phyloP scores from a whole-genome alignment of 768 basidiomycete genomes.

The Boletus sp. region DNA sequence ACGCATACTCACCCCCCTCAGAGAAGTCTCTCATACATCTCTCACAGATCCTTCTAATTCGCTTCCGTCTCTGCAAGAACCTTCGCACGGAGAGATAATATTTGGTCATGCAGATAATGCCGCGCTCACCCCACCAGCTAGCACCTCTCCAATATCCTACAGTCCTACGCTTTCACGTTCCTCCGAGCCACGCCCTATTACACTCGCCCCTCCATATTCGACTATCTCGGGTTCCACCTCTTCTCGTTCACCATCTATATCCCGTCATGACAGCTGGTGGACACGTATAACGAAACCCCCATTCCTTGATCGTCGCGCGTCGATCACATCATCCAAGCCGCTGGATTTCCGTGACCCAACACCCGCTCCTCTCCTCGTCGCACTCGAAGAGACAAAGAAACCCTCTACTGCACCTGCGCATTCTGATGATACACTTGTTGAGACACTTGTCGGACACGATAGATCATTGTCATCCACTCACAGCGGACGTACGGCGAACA shows the following conservation, averaged over 20 bases:
- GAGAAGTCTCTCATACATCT: slow-evolving; percentile 29
- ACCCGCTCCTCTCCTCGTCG: slow-evolving; percentile 63
- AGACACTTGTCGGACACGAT: slow-evolving; percentile 26
- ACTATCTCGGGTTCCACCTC: slow-evolving; percentile 44
- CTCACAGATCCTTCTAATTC: slow-evolving; percentile 22
- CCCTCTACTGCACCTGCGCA: slow-evolving; percentile 8
- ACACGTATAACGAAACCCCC: slow-evolving; percentile 64
- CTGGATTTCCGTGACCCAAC: slow-evolving; percentile 78
- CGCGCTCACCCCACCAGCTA: slow-evolving; percentile 14
- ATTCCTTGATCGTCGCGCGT: slow-evolving; percentile 57
- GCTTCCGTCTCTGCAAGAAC: slow-evolving; percentile 24
- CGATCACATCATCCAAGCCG: slow-evolving; percentile 35
- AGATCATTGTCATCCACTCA: slow-evolving; percentile 45
- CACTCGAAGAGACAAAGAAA: slow-evolving; percentile 49
- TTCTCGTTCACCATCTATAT: slow-evolving; percentile 47
- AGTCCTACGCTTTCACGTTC: slow-evolving; percentile 24
- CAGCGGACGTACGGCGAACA: slow-evolving; percentile 63
- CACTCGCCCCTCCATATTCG: slow-evolving; percentile 35
- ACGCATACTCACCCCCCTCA: slow-evolving; percentile 34
- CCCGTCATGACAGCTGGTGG: slow-evolving; percentile 79
- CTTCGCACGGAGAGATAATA: slow-evolving; percentile 24
- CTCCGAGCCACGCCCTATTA: slow-evolving; percentile 28
- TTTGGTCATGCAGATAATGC: slow-evolving; percentile 28
- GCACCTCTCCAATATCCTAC: slow-evolving; percentile 17
- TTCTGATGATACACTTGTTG: slow-evolving; percentile 14